Evolutionary conservation across 2,329 filamentous ascomycete species (phyloP), one percentile per base, ranked within the genome.

Genomic region (Diaporthe velutina): DNA sequence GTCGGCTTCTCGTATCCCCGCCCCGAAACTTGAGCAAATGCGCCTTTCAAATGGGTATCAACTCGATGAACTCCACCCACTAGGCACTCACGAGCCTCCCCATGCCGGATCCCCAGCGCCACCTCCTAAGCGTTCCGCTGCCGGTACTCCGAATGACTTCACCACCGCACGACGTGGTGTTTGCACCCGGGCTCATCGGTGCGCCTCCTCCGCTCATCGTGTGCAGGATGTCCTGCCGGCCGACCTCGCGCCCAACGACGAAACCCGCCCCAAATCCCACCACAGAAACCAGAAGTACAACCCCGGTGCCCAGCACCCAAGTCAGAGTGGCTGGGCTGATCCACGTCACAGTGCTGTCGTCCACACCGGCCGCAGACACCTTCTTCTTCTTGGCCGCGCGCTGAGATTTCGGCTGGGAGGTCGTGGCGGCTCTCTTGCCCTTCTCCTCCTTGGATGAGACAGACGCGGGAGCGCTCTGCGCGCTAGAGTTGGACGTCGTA

Each of bases 181-280:
- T 86, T 28, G 86, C 84, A 9, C 81, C 78, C 2, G 82, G 79
- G 28, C 80, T 82, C 45, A 75, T 55, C 17, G 83, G 83, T 60
- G 83, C 81, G 48, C 76, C 35, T 67, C 74, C 45, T 38, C 83
- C 81, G 55, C 85, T 80, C 54, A 86, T 81, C 22, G 84, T 84
- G 13, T 83, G 83, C n/a, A 88, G 81, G 17, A 84, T 84, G 79
- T 93, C 91, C 77, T 92, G 90, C 45, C 90, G 87, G 4, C 92
- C 92, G 33, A 92, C 91, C 78, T 93, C 92, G 35, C 91, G 86
- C 7, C 92, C 92, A 75, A 93, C 91, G 33, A 93, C 91, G 79
- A 93, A 93, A 15, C 92, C 92, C 12, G 92, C 92, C 3, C 92
- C 91, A 77, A 94, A 93, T 2, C 91, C 91, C 45, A 93, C 91